Conservation (phyloP, 1,284 basidiomycete genomes). For the Rhodotorula mucilaginosa region DNA sequence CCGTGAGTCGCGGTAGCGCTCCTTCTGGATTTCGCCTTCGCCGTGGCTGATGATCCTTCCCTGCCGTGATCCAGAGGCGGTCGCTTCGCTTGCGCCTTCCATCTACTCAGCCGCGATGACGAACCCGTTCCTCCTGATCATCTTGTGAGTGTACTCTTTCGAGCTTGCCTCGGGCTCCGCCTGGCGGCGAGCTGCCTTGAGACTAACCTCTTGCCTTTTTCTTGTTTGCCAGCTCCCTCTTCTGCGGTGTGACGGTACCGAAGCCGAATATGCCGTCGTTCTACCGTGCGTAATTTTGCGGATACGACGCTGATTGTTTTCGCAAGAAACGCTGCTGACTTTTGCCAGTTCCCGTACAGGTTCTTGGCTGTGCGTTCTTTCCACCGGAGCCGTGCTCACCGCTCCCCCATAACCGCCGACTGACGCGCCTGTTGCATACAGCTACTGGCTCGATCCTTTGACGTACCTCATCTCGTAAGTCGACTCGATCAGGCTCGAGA, state of each 20-base stretch:
- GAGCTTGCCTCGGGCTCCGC: too few relatives aligned
- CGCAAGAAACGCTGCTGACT: too few relatives aligned
- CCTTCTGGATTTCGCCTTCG: slow-evolving; percentile 57
- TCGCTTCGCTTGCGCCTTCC: slow-evolving; percentile 71
- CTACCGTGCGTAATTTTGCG: slow-evolving; percentile 54
- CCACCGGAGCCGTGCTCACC: too few relatives aligned
- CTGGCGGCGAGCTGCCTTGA: not conserved
- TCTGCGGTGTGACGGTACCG: slow-evolving; percentile 43
- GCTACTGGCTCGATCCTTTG: slow-evolving; percentile 54
- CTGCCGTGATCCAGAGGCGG: slow-evolving; percentile 44
- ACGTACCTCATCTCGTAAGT: slow-evolving; percentile 39
- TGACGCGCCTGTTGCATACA: slow-evolving; percentile 54
- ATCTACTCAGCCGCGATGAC: slow-evolving; percentile 70
- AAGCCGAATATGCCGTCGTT: slow-evolving; percentile 62
- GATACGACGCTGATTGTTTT: too few relatives aligned
- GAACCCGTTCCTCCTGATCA: slow-evolving; percentile 64
- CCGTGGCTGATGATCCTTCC: not conserved
- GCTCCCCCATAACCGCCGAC: not conserved
- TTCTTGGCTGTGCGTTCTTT: too few relatives aligned
- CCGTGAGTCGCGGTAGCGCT: slow-evolving; percentile 51
- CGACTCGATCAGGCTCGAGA: too few relatives aligned
- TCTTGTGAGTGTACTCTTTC: not conserved
- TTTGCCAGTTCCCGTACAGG: too few relatives aligned
- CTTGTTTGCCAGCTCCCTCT: slow-evolving; percentile 17
- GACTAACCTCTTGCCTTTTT: too few relatives aligned